Base-by-base conservation (phyloP, 768 basidiomycete genomes). In the Boletellus emodensis region DNA sequence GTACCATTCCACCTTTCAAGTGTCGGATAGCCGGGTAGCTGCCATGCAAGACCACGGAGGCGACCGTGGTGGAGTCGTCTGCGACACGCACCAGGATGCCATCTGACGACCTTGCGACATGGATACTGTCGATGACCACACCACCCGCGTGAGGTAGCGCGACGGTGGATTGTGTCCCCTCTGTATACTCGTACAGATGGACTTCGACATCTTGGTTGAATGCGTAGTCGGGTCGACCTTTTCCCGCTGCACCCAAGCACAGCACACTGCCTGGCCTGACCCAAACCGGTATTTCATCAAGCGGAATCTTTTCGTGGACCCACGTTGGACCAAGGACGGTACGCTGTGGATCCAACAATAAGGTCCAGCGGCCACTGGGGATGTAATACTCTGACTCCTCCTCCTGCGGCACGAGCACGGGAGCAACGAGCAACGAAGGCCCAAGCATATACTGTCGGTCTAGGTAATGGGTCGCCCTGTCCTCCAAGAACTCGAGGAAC, bases 241-340 rank as follows among this genome's bases (percentile, higher is more conserved):
- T 86, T 72, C 46, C 75, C 6, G 44, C 33, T 2, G 43, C 14
- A 35, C 58, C 56, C 24, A 59, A 22, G 26, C 58, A 68, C 17
- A 88, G 64, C 17, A 86, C 74, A 14, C 75, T 77, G 34, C 76
- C 78, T 24, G 77, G 76, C 34, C 81, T 74, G 34, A 87, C 78
- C 78, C 79, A 87, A 26, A 87, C 79, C 14, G 84, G 85, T 35
- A 88, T 75, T 49, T 78, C 75, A 57, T 83, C 77, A 35, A 85
- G 65, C 22, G 82, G 76, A n/a, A 85, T 80, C 48, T 76, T 68
- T 56, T 83, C 81, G 45, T 75, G 76, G 52, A 87, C 68, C 84
- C 84, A 87, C 15, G 58, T 55, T 0, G 84, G 85, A 1, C 86
- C 86, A 43, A 72, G 64, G 24, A 82, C 57, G n/a, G 72, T 74